Evolutionary conservation across 495 filamentous ascomycete species (phyloP), one percentile per base, ranked within the genome.

Genomic region (Aspergillus bridgeri): DNA sequence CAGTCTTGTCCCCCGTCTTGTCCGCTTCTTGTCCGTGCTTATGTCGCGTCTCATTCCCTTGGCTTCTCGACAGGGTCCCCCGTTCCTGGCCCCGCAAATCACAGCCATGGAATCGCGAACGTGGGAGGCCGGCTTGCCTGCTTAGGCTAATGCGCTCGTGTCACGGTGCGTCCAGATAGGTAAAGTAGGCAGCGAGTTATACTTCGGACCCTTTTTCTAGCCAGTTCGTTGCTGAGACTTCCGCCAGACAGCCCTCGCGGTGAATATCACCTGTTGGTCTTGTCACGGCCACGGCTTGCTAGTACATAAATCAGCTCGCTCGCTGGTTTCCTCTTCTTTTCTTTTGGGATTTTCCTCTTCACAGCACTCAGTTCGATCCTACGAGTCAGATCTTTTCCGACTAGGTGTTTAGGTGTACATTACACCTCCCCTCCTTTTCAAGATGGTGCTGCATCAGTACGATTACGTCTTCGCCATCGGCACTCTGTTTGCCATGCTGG

Each of bases 391-490:
- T 3, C 13, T 15, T 15, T 13, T 3, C 17, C 33, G 33, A 38
- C 33, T 38, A 15, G 33, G 33, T 38, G 11, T 38, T 38, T 38
- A 38, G 11, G 11, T 38, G 33, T 38, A 9, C 9, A 13, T 52
- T 42, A 21, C n/a, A n/a, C n/a, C n/a, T n/a, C n/a, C n/a, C n/a
- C 19, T 25, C 2, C 5, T 43, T 44, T 22, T 58, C 72, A 83
- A 75, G 69, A 79, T 79, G 76, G 66, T 61, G 65, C 77, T 87
- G 53, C 75, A 79, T 53, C 68, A 87, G 63, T 85, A 83, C 63
- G 81, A 83, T 70, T 89, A 89, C 62, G 77, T 91, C 64, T 89
- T 91, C 61, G 88, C 81, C 66, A 84, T 91, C 56, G 86, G 84
- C 77, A 88, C 85, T 54, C 73, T 91, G 64, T 91, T 91, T 78